phyloP scores from a whole-genome alignment of 177 flowering plant genomes.

The Vitis hybrid region DNA sequence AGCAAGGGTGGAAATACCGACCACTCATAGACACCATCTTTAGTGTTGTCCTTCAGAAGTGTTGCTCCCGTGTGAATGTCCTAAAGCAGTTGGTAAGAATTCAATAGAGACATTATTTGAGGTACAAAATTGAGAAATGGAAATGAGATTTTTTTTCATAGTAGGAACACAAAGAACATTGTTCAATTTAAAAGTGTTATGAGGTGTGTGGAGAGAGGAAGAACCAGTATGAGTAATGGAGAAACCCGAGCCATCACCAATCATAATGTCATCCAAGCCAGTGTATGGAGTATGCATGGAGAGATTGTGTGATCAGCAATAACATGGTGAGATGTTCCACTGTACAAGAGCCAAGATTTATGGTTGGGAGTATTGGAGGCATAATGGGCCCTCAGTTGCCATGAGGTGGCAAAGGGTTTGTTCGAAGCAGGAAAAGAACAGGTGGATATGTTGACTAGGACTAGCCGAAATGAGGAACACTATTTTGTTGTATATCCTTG shows the following conservation, averaged over 20 bases:
- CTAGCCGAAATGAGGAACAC: background rate
- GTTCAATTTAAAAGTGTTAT: background rate
- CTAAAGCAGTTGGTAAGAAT: background rate
- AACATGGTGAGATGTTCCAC: no score
- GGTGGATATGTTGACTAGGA: background rate
- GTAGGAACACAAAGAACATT: background rate
- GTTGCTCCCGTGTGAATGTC: background rate
- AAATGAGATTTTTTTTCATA: background rate
- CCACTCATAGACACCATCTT: slow-evolving; percentile 5
- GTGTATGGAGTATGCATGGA: no score
- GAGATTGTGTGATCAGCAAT: no score
- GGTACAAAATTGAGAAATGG: background rate
- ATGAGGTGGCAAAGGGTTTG: background rate
- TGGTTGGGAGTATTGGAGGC: background rate
- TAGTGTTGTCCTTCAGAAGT: background rate
- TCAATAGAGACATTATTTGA: background rate
- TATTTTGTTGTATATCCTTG: background rate
- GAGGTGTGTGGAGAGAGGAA: background rate
- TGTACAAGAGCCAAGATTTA: background rate
- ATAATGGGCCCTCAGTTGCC: background rate
- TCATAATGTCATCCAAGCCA: background rate
- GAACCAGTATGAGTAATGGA: background rate
- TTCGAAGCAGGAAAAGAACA: background rate
- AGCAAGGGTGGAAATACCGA: no score
- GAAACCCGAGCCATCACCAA: background rate